Evolutionary conservation across 805 yeast genomes (phyloP).

Genomic region (Wickerhamiella kurtzmanii): DNA sequence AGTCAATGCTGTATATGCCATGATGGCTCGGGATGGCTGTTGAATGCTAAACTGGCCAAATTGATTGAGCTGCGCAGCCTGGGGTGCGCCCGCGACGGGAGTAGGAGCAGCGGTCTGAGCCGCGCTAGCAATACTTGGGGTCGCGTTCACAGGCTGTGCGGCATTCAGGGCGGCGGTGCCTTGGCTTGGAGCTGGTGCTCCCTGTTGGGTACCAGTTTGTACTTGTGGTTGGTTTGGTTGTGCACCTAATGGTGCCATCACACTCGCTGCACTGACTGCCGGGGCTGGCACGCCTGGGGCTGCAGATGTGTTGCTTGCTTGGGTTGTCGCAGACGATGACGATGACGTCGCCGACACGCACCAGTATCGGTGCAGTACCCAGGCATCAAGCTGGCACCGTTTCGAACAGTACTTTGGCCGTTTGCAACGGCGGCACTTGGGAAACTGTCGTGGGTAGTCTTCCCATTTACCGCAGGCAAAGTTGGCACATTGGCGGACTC

Average conservation of each 20-base stretch:
- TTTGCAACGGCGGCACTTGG: slow-evolving; percentile 88
- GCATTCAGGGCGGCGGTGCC: too few species aligned
- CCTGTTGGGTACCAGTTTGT: too few species aligned
- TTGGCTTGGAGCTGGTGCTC: too few species aligned
- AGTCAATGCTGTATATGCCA: neutral
- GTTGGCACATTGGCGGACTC: slow-evolving; percentile 89
- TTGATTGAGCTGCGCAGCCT: neutral
- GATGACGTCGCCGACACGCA: slow-evolving; percentile 32
- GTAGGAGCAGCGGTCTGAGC: neutral
- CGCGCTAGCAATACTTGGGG: neutral
- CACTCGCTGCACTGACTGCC: neutral
- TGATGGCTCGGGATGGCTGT: neutral
- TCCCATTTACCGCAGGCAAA: slow-evolving; percentile 95
- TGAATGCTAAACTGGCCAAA: neutral
- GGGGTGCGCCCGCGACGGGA: too few species aligned
- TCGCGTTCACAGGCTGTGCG: neutral
- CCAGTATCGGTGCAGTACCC: slow-evolving; percentile 93
- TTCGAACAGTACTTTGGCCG: slow-evolving; percentile 90
- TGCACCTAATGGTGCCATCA: neutral
- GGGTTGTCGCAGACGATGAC: slow-evolving; percentile 4
- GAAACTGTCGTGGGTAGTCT: slow-evolving; percentile 75
- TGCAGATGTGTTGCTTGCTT: neutral
- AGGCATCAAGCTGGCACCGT: slow-evolving; percentile 80
- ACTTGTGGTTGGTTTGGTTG: too few species aligned
- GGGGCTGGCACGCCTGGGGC: too few species aligned